Conservation (phyloP, 2,329 filamentous ascomycete genomes). For the Daldinia eschscholtzii region DNA sequence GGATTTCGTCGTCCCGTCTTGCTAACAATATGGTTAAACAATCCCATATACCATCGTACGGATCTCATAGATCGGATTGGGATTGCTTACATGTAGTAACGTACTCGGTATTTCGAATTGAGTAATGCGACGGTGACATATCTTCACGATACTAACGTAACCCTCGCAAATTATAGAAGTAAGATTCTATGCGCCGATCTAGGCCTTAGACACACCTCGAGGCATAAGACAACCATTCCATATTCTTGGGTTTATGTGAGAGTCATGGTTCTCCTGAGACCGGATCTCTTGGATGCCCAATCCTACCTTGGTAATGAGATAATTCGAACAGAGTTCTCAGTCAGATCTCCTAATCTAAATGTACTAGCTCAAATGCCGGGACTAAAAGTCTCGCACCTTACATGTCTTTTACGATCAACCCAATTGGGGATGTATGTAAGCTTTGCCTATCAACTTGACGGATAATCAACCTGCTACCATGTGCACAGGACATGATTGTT, state of each 20-base stretch:
- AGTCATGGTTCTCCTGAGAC: background rate
- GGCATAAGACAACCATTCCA: background rate
- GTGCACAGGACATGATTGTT: background rate
- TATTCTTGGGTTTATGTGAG: constrained; percentile 2
- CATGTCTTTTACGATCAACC: constrained; percentile 2
- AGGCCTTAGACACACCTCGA: background rate
- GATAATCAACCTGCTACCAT: background rate
- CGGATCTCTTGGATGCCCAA: background rate
- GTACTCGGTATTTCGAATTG: constrained; percentile 11
- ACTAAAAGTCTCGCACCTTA: constrained; percentile 1
- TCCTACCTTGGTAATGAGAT: background rate
- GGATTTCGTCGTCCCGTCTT: constrained; percentile 8
- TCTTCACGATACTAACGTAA: constrained; percentile 2
- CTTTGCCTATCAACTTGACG: background rate
- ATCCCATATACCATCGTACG: constrained; percentile 6
- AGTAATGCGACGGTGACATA: constrained; percentile 1
- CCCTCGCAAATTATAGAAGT: constrained; percentile 8
- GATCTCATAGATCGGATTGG: constrained; percentile 9
- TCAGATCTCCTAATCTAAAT: background rate
- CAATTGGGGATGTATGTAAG: background rate
- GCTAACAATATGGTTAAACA: constrained; percentile 17
- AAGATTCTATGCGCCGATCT: background rate
- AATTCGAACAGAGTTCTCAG: background rate
- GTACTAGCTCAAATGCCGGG: background rate
- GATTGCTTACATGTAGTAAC: background rate